Conservation (phyloP, 208 protist species). For the Histomonas meleagridis region DNA sequence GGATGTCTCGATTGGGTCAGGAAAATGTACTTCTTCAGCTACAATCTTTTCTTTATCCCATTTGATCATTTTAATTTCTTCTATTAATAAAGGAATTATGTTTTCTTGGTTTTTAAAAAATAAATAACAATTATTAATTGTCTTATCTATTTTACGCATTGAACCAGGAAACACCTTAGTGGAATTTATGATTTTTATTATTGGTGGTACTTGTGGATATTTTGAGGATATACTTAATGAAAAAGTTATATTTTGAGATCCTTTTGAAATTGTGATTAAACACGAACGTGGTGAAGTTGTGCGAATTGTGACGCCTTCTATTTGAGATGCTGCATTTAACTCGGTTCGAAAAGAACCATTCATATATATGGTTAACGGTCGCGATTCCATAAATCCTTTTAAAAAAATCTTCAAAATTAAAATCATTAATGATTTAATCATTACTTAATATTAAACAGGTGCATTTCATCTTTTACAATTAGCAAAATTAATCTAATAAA, state of each 20-base stretch:
- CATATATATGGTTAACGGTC: no score
- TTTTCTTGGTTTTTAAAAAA: background rate
- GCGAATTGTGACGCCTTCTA: no score
- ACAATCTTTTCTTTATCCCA: background rate
- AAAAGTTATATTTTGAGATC: background rate
- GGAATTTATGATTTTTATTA: background rate
- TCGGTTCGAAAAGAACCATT: no score
- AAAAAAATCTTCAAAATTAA: no score
- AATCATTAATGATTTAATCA: no score
- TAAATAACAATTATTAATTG: background rate
- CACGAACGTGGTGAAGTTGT: background rate
- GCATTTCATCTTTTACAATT: no score
- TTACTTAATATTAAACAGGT: no score
- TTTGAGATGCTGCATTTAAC: no score
- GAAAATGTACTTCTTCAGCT: background rate
- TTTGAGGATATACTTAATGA: background rate
- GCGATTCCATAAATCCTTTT: no score
- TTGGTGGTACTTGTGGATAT: background rate
- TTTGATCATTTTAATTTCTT: background rate
- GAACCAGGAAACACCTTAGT: no score
- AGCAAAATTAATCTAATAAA: no score
- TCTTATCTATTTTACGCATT: background rate
- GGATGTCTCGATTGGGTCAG: background rate
- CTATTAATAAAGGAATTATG: background rate
- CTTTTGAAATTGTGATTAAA: background rate